Percentiles rank a stretch among this genome's conserved stretches.
phyloP scores from a whole-genome alignment of 257 asterid species.

The Forsythia viridissima region DNA sequence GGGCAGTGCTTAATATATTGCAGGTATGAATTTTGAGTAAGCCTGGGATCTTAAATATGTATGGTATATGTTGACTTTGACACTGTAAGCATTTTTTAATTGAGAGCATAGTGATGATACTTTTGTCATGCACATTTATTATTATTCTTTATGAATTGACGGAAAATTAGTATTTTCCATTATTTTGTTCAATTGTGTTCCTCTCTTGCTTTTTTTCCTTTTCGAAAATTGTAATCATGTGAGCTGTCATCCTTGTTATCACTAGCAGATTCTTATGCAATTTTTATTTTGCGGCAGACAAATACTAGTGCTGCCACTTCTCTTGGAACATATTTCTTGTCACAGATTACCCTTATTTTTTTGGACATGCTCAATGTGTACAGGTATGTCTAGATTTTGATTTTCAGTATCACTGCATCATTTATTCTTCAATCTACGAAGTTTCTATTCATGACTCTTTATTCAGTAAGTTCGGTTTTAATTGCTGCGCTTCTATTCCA shows the following conservation, averaged over 20 bases:
- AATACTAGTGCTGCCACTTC: slow-evolving; percentile 92
- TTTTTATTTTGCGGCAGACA: slow-evolving; percentile 56
- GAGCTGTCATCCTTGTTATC: slow-evolving; percentile 1
- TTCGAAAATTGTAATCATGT: not conserved
- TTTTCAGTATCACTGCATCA: slow-evolving; percentile 9
- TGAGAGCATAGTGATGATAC: too few species aligned
- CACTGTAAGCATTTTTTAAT: too few species aligned
- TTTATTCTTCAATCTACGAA: not conserved
- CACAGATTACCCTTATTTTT: slow-evolving; percentile 82
- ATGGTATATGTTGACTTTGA: too few species aligned
- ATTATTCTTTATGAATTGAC: too few species aligned
- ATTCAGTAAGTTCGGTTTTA: slow-evolving; percentile 21
- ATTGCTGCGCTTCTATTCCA: slow-evolving; percentile 12
- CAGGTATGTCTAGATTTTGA: slow-evolving; percentile 47
- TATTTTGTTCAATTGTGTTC: not conserved
- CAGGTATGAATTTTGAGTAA: slow-evolving; percentile 59
- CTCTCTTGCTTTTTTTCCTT: not conserved
- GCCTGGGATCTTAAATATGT: not conserved
- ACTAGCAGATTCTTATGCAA: not conserved
- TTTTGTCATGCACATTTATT: too few species aligned
- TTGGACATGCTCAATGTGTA: slow-evolving; percentile 98
- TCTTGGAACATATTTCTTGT: slow-evolving; percentile 82
- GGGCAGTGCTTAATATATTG: slow-evolving; percentile 91
- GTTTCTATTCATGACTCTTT: slow-evolving; percentile 7
- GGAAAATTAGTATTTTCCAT: not conserved